These are phyloP conservation scores for Skeletonema marinoi DNA, from an alignment of 108 stramenopile genomes.

Conservation along the genomic window DNA sequence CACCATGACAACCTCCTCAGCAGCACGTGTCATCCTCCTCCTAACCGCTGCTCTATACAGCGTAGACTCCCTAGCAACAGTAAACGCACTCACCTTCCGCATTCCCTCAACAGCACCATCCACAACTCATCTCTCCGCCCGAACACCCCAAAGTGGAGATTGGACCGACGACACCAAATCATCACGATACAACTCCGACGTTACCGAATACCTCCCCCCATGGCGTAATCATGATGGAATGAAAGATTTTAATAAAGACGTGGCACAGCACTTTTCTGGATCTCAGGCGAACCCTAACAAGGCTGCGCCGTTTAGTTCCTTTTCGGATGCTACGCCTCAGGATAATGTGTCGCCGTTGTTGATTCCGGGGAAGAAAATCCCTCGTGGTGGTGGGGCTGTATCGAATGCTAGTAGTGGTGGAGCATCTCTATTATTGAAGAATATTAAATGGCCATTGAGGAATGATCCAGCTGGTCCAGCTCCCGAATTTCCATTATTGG, in stretches of 20 bases:
- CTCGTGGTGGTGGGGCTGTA: not conserved
- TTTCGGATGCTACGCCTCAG: constrained; percentile 5
- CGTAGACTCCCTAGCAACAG: not conserved
- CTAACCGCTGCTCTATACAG: not conserved
- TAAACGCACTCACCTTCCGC: not conserved
- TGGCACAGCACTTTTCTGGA: not conserved
- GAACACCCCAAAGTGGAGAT: constrained; percentile 3
- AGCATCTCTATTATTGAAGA: constrained; percentile 1
- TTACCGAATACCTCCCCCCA: constrained; percentile 10
- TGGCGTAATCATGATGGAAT: constrained; percentile 4
- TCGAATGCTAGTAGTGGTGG: not conserved
- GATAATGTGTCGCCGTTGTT: constrained; percentile 2
- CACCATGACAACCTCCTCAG: not conserved
- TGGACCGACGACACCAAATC: constrained; percentile 10
- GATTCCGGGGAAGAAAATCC: not conserved
- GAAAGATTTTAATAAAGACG: not conserved
- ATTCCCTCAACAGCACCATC: not conserved
- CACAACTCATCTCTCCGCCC: not conserved
- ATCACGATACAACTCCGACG: not conserved
- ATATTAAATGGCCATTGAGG: constrained; percentile 16
- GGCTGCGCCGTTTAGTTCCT: not conserved
- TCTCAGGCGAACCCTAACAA: not conserved
- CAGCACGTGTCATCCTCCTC: not conserved
- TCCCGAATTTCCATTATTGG: constrained; percentile 49
- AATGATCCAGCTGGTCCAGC: constrained; percentile 45